These are phyloP conservation scores for Fraxinus angustifolia DNA, from an alignment of 305 asterid genomes.

Conservation along the genomic window DNA sequence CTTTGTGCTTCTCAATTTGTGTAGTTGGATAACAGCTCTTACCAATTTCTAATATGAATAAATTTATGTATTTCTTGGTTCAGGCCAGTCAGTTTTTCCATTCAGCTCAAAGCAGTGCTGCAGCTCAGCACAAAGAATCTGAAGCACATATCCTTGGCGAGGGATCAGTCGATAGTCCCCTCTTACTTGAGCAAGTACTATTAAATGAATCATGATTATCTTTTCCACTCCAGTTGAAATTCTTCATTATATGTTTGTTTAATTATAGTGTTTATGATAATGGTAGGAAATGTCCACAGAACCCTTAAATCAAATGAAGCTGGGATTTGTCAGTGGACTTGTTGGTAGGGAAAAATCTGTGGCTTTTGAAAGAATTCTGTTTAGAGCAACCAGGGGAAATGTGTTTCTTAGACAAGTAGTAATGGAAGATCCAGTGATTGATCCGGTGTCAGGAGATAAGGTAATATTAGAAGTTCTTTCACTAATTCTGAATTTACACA, in stretches of 20 bases:
- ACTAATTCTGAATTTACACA: slow-evolving; percentile 7
- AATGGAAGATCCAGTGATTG: slow-evolving; percentile 47
- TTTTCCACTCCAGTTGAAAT: background rate
- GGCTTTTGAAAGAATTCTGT: slow-evolving; percentile 56
- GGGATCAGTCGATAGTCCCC: slow-evolving; percentile 54
- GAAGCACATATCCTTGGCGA: slow-evolving; percentile 37
- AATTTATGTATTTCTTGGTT: slow-evolving; percentile 14
- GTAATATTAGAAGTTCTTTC: slow-evolving; percentile 23
- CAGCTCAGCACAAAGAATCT: slow-evolving; percentile 42
- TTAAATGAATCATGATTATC: slow-evolving; percentile 3
- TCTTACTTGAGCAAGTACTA: slow-evolving; percentile 50
- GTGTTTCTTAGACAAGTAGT: slow-evolving; percentile 49
- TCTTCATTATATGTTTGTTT: background rate
- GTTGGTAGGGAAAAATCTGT: slow-evolving; percentile 48
- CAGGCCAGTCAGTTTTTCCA: slow-evolving; percentile 60
- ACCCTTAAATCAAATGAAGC: slow-evolving; percentile 49
- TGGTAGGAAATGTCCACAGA: slow-evolving; percentile 45
- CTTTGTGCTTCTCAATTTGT: slow-evolving; percentile 3
- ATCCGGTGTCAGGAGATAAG: slow-evolving; percentile 54
- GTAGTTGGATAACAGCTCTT: background rate
- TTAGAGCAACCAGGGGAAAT: slow-evolving; percentile 67
- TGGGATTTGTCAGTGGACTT: slow-evolving; percentile 54
- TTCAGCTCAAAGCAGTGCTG: slow-evolving; percentile 46
- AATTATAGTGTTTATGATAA: slow-evolving; percentile 14
- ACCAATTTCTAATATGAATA: background rate